phyloP scores from a whole-genome alignment of 2,329 filamentous ascomycete species.

The Sporothrix dimorphospora region DNA sequence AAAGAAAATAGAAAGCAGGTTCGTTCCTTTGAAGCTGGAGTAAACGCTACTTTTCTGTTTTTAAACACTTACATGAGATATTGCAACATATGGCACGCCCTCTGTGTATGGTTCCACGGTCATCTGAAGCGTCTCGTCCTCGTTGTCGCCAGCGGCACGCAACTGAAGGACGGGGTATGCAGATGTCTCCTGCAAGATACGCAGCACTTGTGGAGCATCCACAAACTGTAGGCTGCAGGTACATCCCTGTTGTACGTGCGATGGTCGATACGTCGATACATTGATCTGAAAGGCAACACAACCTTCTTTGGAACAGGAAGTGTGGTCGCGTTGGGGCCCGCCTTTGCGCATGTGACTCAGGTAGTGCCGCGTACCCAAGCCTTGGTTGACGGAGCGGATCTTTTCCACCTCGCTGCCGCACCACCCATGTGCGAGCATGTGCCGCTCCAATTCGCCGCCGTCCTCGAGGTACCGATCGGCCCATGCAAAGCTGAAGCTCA shows the following conservation, averaged over 20 bases:
- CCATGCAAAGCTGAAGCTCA: conserved; percentile 30
- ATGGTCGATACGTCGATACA: conserved; percentile 35
- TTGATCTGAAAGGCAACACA: conserved; percentile 42
- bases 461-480: conserved; percentile 33
- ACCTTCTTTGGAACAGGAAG: conserved; percentile 35
- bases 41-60: too few relatives aligned
- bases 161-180: not conserved
- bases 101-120: conserved; percentile 36
- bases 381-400: conserved; percentile 35
- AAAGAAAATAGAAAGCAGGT: too few relatives aligned
- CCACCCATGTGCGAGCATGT: conserved; percentile 41
- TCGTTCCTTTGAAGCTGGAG: too few relatives aligned
- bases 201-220: not conserved
- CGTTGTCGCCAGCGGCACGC: not conserved
- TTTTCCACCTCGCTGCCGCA: conserved; percentile 41
- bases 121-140: conserved; percentile 29
- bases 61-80: conserved; percentile 39
- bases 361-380: conserved; percentile 37
- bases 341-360: conserved; percentile 34
- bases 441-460: conserved; percentile 34
- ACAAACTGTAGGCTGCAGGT: conserved; percentile 33
- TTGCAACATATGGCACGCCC: conserved; percentile 40
- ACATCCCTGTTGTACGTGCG: conserved; percentile 36
- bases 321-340: conserved; percentile 34
- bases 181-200: not conserved